phyloP scores from a whole-genome alignment of 805 yeast species.

The Suhomyces sp. region DNA sequence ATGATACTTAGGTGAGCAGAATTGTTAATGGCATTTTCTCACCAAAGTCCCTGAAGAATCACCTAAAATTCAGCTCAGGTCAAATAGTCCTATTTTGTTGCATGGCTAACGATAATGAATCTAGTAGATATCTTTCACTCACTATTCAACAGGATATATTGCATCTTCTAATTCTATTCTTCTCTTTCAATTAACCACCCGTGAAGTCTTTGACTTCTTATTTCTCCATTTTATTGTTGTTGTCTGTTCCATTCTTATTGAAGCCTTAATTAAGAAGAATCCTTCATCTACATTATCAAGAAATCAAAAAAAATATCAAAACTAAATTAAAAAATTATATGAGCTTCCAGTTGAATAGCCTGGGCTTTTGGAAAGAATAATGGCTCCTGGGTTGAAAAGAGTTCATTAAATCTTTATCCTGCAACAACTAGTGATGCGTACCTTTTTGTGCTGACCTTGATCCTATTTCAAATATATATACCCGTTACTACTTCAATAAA shows the following conservation, averaged over 20 bases:
- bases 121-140: not conserved
- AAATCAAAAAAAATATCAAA: not conserved
- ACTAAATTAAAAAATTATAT: not conserved
- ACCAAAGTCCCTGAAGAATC: too few species aligned
- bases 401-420: not conserved
- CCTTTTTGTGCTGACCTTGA: not conserved
- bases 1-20: not conserved
- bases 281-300: not conserved
- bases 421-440: not conserved
- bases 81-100: not conserved
- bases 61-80: not conserved
- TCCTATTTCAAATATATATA: not conserved
- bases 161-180: not conserved
- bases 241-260: not conserved
- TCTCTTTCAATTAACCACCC: not conserved
- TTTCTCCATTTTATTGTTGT: not conserved
- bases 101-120: constrained; percentile 1
- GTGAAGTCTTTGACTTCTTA: not conserved
- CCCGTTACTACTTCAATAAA: too few species aligned
- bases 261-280: not conserved
- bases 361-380: not conserved
- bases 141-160: not conserved
- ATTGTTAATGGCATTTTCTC: not conserved
- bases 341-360: not conserved
- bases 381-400: not conserved